Evolutionary conservation across 1,139 yeast species (phyloP), one percentile per base, ranked within the genome.

Genomic region (Kodamaea sp.): DNA sequence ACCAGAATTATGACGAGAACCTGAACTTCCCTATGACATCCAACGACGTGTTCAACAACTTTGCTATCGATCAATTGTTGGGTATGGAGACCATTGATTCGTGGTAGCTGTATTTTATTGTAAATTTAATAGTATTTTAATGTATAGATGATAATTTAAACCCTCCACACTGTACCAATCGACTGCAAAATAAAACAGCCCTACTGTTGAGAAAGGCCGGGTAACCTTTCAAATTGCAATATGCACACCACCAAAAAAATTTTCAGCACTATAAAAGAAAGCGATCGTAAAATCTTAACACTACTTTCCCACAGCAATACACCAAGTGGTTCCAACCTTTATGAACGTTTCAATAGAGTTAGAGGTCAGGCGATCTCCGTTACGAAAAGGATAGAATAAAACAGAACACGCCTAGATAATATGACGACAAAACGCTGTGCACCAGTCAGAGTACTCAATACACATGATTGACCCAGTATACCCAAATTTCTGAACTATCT

Each of bases 341-440:
- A n/a, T n/a, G n/a, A n/a, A n/a, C n/a, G 7, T n/a, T 11, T 22
- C 28, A 10, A n/a, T 22, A 10, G 35, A 24, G 15, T 24, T 23
- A 31, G 42, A 42, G 47, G 48, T 47, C 46, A 18, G 51, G 41
- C 28, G 46, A 47, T 41, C 48, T 38, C 39, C 35, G 20, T 26
- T 32, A 35, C 24, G 34, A 32, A 36, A 32, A 27, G 29, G 31
- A 36, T 36, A 37, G 32, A 35, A 39, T 41, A 26, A 32, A 38
- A 37, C 34, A 29, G 22, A 18, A 12, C 18, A 12, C 15, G 7
- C 12, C 13, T 15, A 16, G 26, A 26, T 30, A 37, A 54, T 32
- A 59, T 63, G 73, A 66, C 53, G 71, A 66, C 71, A 64, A 64
- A 59, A 63, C 69, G 73, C 73, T 67, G 73, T 67, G 73, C 73